Percentiles rank a stretch among this genome's conserved stretches.
Evolutionary conservation across 768 basidiomycete species (phyloP).

Genomic region (Mycena haematopus): DNA sequence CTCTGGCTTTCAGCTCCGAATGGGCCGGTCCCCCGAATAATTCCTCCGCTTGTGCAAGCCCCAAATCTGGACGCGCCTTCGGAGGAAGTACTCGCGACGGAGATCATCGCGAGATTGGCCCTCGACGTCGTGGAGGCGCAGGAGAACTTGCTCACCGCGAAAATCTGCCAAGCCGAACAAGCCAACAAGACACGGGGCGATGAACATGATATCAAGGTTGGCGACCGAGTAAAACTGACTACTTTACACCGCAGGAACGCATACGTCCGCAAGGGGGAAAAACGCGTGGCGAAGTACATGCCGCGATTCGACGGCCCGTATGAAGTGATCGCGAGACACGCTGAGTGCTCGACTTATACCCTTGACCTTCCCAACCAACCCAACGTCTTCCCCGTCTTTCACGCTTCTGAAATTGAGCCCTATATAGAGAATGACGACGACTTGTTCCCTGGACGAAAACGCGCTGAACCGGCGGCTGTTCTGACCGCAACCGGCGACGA

Average conservation of each 20-base stretch:
- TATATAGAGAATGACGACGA: no score
- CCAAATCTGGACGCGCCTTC: no score
- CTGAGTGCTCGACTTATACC: no score
- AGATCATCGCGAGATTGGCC: constrained; percentile 7
- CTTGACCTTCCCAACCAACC: no score
- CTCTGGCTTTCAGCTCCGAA: constrained; percentile 35
- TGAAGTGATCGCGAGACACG: constrained; percentile 19
- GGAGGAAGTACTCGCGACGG: background rate
- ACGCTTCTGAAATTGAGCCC: no score
- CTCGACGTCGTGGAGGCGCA: constrained; percentile 36
- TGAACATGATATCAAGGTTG: constrained; percentile 35
- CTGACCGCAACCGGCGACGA: no score
- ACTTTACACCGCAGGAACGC: constrained; percentile 39
- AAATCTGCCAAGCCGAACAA: constrained; percentile 38
- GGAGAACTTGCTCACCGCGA: constrained; percentile 38
- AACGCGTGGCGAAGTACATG: constrained; percentile 49
- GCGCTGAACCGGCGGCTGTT: background rate
- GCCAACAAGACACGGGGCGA: constrained; percentile 36
- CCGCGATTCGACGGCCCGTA: constrained; percentile 42
- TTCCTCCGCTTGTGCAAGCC: constrained; percentile 32
- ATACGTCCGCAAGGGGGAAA: constrained; percentile 38
- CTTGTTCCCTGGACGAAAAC: no score
- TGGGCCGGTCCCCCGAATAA: constrained; percentile 31
- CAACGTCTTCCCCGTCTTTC: no score
- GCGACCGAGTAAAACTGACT: constrained; percentile 46